Base-by-base conservation (phyloP, 805 yeast species). In the Monosporozyma siamensis region DNA sequence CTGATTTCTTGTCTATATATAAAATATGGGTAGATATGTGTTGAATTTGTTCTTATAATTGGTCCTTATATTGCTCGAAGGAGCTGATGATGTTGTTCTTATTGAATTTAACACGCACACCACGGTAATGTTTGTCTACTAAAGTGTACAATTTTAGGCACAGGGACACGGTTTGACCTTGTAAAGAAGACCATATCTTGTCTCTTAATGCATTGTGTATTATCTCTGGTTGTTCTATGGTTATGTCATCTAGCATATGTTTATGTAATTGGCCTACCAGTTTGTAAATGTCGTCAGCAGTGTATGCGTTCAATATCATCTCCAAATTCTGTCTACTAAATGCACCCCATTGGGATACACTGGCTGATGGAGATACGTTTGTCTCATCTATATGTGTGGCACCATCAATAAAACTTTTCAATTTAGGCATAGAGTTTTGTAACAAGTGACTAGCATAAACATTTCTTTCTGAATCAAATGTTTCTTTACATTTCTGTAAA, bases 121-220 rank as follows among this genome's bases (percentile, higher is more conserved):
- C 81, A 41, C 67, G 67, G 43, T 68, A 70, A 49, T 80, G 82
- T 44, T 69, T 74, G 39, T 71, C 77, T 26, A 82, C 69, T 15
- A 83, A 68, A 1, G 68, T 65, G 48, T 70, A 71, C 44, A 88
- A 63, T 38, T 77, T 70, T 47, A 71, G 62, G 50, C 80, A 76
- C 21, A 76, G 66, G 6, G 71, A 68, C 17, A 75, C 72, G 50
- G 78, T 80, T 48, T 77, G 76, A 17, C 76, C 78, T 50, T 81
- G 86, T 44, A 84, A 63, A 15, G 82, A 78, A 12, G 71, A 67
- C 92, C 95, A 81, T 43, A 86, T 69, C 53, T 72, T 75, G 30
- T 74, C 77, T 31, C 78, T 63, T 32, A 85, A 56, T 36, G 71
- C 77, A 38, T 67, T 70, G 21, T 45, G 50, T 24, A 58, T 42